These are phyloP conservation scores for Lomentospora prolificans DNA, from an alignment of 2,329 filamentous ascomycete species.

Conservation along the genomic window DNA sequence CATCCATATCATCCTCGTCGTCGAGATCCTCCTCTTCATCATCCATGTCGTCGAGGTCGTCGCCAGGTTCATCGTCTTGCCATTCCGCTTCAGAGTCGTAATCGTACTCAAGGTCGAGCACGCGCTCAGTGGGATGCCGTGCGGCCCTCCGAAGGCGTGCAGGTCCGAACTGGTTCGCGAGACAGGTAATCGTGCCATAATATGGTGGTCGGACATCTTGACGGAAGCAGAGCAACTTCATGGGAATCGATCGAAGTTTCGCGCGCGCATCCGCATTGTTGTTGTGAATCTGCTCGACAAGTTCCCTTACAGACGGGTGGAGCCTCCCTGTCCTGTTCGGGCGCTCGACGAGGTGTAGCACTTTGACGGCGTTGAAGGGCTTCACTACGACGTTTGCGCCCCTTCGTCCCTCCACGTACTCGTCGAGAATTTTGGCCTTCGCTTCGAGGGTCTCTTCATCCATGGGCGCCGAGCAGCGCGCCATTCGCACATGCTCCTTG, in stretches of 20 bases:
- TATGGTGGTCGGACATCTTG: conserved; percentile 62
- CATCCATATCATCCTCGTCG: conserved; percentile 78
- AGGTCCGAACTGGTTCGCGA: conserved; percentile 33
- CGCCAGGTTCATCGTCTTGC: conserved; percentile 62
- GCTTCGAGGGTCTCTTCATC: conserved; percentile 45
- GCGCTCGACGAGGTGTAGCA: conserved; percentile 34
- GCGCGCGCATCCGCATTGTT: conserved; percentile 26
- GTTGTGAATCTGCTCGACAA: conserved; percentile 46
- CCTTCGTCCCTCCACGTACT: conserved; percentile 37
- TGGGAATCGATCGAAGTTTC: conserved; percentile 43
- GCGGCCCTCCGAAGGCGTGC: conserved; percentile 41
- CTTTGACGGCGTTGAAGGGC: conserved; percentile 33
- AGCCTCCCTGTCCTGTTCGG: conserved; percentile 33
- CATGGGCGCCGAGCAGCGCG: conserved; percentile 46
- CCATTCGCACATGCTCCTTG: conserved; percentile 63
- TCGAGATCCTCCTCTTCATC: conserved; percentile 61
- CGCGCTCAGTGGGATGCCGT: conserved; percentile 40
- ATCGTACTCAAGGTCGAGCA: conserved; percentile 65
- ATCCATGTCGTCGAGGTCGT: conserved; percentile 58
- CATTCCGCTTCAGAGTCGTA: conserved; percentile 83
- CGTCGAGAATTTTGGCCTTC: conserved; percentile 43
- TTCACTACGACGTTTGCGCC: conserved; percentile 28
- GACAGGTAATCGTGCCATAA: conserved; percentile 60
- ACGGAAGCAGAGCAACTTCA: conserved; percentile 53
- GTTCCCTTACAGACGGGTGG: conserved; percentile 46